Conservation (phyloP, 1,284 basidiomycete species). For the Puccinia horiana region DNA sequence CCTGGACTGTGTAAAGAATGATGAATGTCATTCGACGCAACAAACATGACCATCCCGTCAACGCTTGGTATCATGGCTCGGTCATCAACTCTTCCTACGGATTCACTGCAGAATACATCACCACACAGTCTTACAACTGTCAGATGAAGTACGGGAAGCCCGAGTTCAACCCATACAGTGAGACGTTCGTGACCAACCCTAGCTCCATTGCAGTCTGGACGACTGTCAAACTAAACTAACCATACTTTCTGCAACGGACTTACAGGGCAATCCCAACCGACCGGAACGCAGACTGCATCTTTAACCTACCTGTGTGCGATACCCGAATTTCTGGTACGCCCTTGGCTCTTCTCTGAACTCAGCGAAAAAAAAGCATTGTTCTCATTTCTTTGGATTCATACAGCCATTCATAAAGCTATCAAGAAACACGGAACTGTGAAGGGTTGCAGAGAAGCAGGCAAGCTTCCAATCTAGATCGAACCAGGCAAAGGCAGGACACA, state of each 20-base stretch:
- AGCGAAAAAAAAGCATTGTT: not conserved
- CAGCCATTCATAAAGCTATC: constrained; percentile 32
- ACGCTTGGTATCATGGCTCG: constrained; percentile 45
- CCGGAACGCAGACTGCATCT: constrained; percentile 24
- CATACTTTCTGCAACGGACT: not conserved
- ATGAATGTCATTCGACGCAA: constrained; percentile 40
- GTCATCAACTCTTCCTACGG: constrained; percentile 43
- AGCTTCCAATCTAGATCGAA: constrained; percentile 23
- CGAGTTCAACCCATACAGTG: constrained; percentile 29
- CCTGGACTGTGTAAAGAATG: not conserved
- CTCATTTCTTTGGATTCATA: not conserved
- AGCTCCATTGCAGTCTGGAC: not conserved
- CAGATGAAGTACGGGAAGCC: constrained; percentile 27
- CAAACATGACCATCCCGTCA: constrained; percentile 9
- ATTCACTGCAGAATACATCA: constrained; percentile 40
- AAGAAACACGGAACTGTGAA: constrained; percentile 39
- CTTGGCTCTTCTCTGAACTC: not conserved
- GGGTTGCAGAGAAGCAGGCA: constrained; percentile 28
- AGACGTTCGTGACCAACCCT: constrained; percentile 17
- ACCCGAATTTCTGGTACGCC: constrained; percentile 30
- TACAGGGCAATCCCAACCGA: constrained; percentile 37
- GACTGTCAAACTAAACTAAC: not conserved
- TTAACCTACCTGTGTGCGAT: constrained; percentile 43
- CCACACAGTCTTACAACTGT: constrained; percentile 44
- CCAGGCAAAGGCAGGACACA: not conserved